Evolutionary conservation across 192 early-diverging fungal species (phyloP).

Genomic region (Entomortierella beljakovae): DNA sequence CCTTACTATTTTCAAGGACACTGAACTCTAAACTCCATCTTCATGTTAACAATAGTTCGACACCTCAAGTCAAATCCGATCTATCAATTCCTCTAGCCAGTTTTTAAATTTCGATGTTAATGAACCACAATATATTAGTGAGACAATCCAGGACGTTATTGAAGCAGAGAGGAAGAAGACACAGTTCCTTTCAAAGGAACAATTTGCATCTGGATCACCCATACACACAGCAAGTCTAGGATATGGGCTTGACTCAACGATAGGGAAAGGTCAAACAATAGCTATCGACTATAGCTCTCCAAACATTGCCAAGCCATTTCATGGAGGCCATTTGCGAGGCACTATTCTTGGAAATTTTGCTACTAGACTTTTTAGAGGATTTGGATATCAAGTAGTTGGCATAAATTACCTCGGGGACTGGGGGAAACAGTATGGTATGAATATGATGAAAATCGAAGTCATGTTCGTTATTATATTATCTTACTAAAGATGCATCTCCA

Average conservation of each 20-base stretch:
- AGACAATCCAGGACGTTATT: slow-evolving; percentile 65
- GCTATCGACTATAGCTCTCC: slow-evolving; percentile 94
- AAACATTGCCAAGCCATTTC: slow-evolving; percentile 98
- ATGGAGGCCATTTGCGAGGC: slow-evolving; percentile 95
- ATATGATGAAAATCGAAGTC: neutral
- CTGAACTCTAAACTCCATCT: neutral
- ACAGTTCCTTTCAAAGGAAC: neutral
- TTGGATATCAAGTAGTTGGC: slow-evolving; percentile 83
- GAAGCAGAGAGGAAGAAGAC: slow-evolving; percentile 38
- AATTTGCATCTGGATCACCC: neutral
- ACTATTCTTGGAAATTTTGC: slow-evolving; percentile 97
- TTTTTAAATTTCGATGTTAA: slow-evolving; percentile 78
- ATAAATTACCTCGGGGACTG: slow-evolving; percentile 99
- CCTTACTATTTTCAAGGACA: neutral
- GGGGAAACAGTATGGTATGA: slow-evolving; percentile 97
- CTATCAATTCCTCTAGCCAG: slow-evolving; percentile 63
- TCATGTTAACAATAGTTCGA: slow-evolving; percentile 6
- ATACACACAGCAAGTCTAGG: slow-evolving; percentile 15
- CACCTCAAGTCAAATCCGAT: slow-evolving; percentile 52
- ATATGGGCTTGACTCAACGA: slow-evolving; percentile 67
- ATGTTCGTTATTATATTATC: neutral
- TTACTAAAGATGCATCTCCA: neutral
- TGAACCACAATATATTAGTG: slow-evolving; percentile 57
- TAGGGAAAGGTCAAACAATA: slow-evolving; percentile 71
- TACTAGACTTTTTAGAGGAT: slow-evolving; percentile 77